Conservation (phyloP, 306 rosid genomes). For the Dalbergia oliveri region DNA sequence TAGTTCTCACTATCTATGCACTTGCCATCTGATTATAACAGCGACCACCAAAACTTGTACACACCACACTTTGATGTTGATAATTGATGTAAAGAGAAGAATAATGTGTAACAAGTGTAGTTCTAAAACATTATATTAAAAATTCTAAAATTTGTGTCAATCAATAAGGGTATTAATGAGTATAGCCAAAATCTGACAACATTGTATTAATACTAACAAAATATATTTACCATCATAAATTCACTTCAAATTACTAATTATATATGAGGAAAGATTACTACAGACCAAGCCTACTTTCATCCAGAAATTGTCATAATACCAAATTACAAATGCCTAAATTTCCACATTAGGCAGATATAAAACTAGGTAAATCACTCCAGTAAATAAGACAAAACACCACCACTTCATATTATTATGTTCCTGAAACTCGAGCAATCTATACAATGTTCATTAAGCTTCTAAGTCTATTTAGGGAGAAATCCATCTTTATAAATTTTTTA, state of each 20-base stretch:
- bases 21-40: no score
- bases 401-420: conserved; percentile 39
- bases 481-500: conserved; percentile 35
- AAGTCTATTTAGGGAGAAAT: conserved; percentile 37
- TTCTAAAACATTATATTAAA: background rate
- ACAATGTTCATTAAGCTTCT: conserved; percentile 47
- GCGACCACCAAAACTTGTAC: no score
- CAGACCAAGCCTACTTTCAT: background rate
- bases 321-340: background rate
- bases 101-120: no score
- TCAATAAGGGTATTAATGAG: no score
- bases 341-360: background rate
- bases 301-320: conserved; percentile 1
- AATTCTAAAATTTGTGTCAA: background rate
- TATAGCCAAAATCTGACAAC: no score
- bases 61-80: no score
- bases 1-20: no score
- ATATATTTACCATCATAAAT: background rate
- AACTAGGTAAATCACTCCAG: conserved; percentile 1
- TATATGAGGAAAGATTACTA: background rate
- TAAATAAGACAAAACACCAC: conserved; percentile 34
- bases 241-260: background rate
- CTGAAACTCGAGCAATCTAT: conserved; percentile 50
- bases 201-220: background rate
- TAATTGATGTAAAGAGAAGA: no score